Percentiles rank a stretch among this genome's conserved stretches.
Evolutionary conservation across 805 yeast species (phyloP).

Genomic region (Barnettozyma siamensis): DNA sequence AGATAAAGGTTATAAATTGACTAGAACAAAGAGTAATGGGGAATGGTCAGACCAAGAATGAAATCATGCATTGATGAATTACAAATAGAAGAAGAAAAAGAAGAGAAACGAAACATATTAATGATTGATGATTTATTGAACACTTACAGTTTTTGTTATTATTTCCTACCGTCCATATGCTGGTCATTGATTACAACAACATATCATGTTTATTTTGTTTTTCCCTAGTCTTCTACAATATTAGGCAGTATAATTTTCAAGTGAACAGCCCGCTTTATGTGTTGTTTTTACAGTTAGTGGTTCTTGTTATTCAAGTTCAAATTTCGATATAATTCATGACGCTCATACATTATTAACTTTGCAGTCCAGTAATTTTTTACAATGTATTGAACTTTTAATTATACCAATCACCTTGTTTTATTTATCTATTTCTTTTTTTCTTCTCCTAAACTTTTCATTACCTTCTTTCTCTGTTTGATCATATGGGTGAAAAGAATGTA

Average conservation of each 20-base stretch:
- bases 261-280: no score
- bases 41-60: constrained; percentile 31
- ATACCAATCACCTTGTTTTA: not conserved
- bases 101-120: constrained; percentile 2
- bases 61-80: not conserved
- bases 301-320: no score
- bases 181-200: no score
- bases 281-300: no score
- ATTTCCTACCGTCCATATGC: no score
- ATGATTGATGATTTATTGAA: constrained; percentile 9
- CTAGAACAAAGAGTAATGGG: constrained; percentile 32
- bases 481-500: constrained; percentile 80
- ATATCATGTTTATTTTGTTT: no score
- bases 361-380: no score
- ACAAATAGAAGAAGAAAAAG: not conserved
- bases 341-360: no score
- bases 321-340: no score
- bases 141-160: constrained; percentile 1
- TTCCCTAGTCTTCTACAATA: no score
- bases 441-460: constrained; percentile 39
- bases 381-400: not conserved
- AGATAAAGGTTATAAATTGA: constrained; percentile 28
- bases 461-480: constrained; percentile 83
- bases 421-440: not conserved
- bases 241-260: no score